Conservation (phyloP, 2,329 filamentous ascomycete genomes). For the Colletotrichum neosansevieriae region DNA sequence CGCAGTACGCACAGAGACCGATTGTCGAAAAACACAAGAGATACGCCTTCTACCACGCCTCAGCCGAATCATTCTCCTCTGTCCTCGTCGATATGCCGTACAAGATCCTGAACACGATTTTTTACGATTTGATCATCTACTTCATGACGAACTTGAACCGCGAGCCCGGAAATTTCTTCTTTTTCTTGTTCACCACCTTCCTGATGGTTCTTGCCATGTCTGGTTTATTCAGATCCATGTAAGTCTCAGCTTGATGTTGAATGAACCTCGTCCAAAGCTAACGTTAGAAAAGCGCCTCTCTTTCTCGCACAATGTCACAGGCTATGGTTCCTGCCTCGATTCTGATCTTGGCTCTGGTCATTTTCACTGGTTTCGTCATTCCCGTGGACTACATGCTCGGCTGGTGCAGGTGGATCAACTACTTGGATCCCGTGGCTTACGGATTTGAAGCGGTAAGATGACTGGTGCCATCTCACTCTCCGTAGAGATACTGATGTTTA, state of each 20-base stretch:
- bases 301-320: slow-evolving; percentile 62
- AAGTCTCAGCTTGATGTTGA: neutral
- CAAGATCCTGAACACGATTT: slow-evolving; percentile 61
- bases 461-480: too few relatives aligned
- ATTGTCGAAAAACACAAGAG: slow-evolving; percentile 47
- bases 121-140: slow-evolving; percentile 73
- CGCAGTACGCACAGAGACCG: slow-evolving; percentile 44
- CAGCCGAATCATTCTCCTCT: slow-evolving; percentile 36
- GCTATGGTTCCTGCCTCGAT: slow-evolving; percentile 66
- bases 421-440: slow-evolving; percentile 65
- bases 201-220: slow-evolving; percentile 55
- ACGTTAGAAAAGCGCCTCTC: slow-evolving; percentile 50
- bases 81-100: slow-evolving; percentile 41
- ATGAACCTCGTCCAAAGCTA: neutral
- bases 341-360: slow-evolving; percentile 64
- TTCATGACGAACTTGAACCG: slow-evolving; percentile 73
- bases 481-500: neutral
- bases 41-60: slow-evolving; percentile 51
- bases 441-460: slow-evolving; percentile 71
- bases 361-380: slow-evolving; percentile 66
- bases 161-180: slow-evolving; percentile 66
- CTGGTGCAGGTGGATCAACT: slow-evolving; percentile 68
- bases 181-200: slow-evolving; percentile 61
- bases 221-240: slow-evolving; percentile 61
- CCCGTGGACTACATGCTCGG: slow-evolving; percentile 54